Evolutionary conservation across 106 monocot species (phyloP).

Genomic region (Platanthera guangdongensis): DNA sequence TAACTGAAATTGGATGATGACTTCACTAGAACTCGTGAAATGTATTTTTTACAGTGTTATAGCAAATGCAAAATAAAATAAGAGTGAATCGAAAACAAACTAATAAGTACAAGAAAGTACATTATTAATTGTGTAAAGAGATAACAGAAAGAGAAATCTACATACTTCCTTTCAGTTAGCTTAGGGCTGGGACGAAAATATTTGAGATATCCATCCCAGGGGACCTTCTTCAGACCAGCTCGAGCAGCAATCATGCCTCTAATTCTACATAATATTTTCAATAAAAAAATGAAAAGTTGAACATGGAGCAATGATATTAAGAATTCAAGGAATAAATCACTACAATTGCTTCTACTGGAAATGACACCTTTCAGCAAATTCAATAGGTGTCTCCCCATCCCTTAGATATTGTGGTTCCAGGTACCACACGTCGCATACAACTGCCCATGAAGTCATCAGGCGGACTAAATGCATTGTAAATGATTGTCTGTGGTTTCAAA

Average conservation of each 20-base stretch:
- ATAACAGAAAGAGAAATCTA: not conserved
- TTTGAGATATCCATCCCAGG: conserved; percentile 98
- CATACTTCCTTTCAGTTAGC: conserved; percentile 84
- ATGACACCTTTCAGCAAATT: conserved; percentile 91
- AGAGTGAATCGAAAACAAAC: not conserved
- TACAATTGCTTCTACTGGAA: not conserved
- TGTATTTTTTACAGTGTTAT: not conserved
- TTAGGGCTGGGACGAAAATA: conserved; percentile 86
- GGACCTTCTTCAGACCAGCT: conserved; percentile 92
- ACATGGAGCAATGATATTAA: not conserved
- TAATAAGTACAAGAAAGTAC: not conserved
- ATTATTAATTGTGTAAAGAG: not conserved
- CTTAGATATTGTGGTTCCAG: conserved; percentile 87
- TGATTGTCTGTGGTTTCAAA: conserved; percentile 56
- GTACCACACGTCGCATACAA: conserved; percentile 99
- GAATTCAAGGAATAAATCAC: not conserved
- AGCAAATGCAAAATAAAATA: not conserved
- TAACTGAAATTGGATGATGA: not conserved
- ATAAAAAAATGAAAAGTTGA: not conserved
- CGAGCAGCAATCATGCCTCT: conserved; percentile 83
- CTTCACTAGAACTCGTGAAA: not conserved
- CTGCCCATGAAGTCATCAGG: conserved; percentile 99
- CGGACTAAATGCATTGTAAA: conserved; percentile 87
- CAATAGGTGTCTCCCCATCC: conserved; percentile 76
- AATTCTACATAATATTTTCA: conserved; percentile 39